A percentile compares a stretch with the other conserved stretches of the same genome.
These are phyloP conservation scores for Senecio squalidus DNA, from an alignment of 140 eudicot genomes.

Conservation along the genomic window DNA sequence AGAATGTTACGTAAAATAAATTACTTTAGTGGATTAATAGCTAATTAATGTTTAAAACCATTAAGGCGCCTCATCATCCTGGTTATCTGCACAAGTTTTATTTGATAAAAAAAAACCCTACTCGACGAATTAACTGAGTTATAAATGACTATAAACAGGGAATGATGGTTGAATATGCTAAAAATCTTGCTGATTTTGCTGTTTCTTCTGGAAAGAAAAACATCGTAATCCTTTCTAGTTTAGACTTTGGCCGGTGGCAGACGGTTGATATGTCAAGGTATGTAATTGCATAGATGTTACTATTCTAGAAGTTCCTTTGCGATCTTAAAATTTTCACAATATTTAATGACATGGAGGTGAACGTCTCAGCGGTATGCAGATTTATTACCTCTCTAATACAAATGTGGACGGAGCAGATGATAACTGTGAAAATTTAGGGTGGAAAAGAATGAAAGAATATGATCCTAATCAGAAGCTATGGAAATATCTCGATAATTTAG, in stretches of 20 bases:
- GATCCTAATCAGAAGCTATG: conserved; percentile 72
- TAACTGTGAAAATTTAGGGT: conserved; percentile 73
- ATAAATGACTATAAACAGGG: conserved; percentile 55
- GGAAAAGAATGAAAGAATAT: conserved; percentile 79
- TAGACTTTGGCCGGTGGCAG: conserved; percentile 95
- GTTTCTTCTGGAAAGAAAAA: conserved; percentile 85
- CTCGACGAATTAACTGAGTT: not conserved
- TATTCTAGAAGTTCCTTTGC: no score
- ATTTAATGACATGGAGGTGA: conserved; percentile 23
- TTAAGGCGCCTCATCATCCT: conserved; percentile 20
- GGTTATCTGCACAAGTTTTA: not conserved
- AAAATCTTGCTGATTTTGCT: conserved; percentile 84
- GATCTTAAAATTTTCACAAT: no score
- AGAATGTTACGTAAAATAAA: no score
- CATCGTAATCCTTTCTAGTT: conserved; percentile 76
- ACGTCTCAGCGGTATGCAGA: conserved; percentile 81
- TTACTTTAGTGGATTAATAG: no score
- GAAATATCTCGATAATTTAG: conserved; percentile 56
- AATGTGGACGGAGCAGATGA: conserved; percentile 66
- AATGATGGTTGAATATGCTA: conserved; percentile 80
- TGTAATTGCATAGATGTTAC: not conserved
- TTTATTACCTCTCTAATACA: conserved; percentile 76
- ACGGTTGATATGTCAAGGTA: conserved; percentile 92
- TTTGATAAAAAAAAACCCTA: not conserved
- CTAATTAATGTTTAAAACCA: no score